Evolutionary conservation across 179 eudicot genomes (phyloP).

Genomic region (Silene noctiflora): DNA sequence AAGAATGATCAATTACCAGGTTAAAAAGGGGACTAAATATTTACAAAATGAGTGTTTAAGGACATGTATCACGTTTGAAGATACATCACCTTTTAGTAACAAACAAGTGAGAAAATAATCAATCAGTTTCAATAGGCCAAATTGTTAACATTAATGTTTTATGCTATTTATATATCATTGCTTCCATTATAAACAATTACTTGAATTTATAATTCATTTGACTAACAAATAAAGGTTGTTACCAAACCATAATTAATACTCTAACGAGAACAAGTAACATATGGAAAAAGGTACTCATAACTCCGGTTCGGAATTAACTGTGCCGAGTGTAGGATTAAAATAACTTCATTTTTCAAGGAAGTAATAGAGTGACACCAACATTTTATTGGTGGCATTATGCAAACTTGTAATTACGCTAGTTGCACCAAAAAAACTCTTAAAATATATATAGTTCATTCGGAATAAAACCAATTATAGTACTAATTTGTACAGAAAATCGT

Average conservation of each 20-base stretch:
- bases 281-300: no score
- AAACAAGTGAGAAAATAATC: constrained; percentile 30
- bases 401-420: no score
- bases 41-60: background rate
- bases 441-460: no score
- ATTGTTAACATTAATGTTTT: constrained; percentile 13
- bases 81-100: constrained; percentile 32
- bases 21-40: background rate
- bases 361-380: no score
- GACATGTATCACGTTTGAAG: constrained; percentile 24
- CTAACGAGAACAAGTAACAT: no score
- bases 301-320: no score
- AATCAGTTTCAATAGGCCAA: constrained; percentile 15
- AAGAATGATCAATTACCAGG: background rate
- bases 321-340: no score
- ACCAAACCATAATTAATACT: constrained; percentile 1
- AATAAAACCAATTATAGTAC: no score
- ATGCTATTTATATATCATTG: background rate
- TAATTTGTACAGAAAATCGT: no score
- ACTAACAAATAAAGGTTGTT: background rate
- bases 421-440: no score
- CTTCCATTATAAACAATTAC: background rate
- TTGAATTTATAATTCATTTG: background rate
- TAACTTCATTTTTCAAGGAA: no score
- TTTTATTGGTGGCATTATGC: no score